Evolutionary conservation across 306 rosid species (phyloP), one percentile per base, ranked within the genome.

Genomic region (Luffa aegyptiaca): DNA sequence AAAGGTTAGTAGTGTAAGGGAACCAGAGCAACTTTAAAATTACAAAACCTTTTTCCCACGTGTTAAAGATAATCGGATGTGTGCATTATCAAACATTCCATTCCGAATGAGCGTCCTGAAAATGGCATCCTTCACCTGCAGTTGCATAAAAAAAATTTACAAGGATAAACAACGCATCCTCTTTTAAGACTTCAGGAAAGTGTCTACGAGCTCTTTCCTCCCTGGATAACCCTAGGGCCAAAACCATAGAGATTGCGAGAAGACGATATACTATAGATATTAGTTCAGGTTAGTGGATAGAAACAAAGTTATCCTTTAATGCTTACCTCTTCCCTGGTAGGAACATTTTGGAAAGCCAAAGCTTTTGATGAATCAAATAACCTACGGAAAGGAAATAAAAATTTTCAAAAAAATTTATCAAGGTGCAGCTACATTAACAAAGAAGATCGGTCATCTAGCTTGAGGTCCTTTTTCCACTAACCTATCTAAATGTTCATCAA

Each of bases 301-400:
- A 75, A 41, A 26, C n/a, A 61, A 77, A 77, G 71, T 58, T n/a
- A 42, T 82, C 14, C 64, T 72, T 63, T 69, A 77, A 79, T 49
- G 82, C 82, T 75, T 79, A 93, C 97, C 92, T 89, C 91, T 61
- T 89, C 88, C 2, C 86, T 88, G 74, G 89, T 82, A 69, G 93
- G 96, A 85, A 93, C 90, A 62, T 91, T 91, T 74, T 84, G 79
- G 81, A 93, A 93, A 71, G 93, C 97, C 89, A 93, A 87, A 76
- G 97, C 96, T 86, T 90, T 93, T 75, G 97, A 92, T 1, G 97
- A 93, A 88, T 93, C 97, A 83, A 89, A 90, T 83, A 93, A 63
- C 88, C 97, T 93, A 80, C 48, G 2, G n/a, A 83, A 64, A 75
- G 72, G 58, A 76, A 79, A 74, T 55, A 35, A 79, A 42, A 57